Percentiles rank a stretch among this genome's conserved stretches.
These are phyloP conservation scores for Coniochaeta sp. DNA, from an alignment of 2,329 filamentous ascomycete genomes.

Conservation along the genomic window DNA sequence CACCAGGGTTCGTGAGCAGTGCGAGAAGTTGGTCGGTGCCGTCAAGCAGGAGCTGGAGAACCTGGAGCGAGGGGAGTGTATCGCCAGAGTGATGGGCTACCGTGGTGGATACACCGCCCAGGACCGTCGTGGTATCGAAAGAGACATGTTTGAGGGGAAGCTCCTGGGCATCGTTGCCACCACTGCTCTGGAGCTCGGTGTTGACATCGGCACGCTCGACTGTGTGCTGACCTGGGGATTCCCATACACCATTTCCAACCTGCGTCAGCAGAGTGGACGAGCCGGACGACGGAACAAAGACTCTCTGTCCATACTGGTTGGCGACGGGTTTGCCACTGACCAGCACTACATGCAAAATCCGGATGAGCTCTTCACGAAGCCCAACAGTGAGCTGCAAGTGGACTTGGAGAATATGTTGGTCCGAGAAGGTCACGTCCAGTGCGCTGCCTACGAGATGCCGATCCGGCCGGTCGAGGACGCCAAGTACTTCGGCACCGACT, in stretches of 20 bases:
- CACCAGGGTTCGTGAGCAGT: slow-evolving; percentile 79
- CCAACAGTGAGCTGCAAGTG: slow-evolving; percentile 82
- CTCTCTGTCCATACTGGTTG: slow-evolving; percentile 81
- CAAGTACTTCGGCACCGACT: slow-evolving; percentile 69
- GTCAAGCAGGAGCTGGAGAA: slow-evolving; percentile 70
- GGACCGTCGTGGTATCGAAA: slow-evolving; percentile 81
- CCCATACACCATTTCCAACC: slow-evolving; percentile 89
- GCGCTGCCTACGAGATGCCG: slow-evolving; percentile 91
- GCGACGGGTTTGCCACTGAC: slow-evolving; percentile 83
- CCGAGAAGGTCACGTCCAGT: slow-evolving; percentile 89
- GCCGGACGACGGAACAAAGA: slow-evolving; percentile 91
- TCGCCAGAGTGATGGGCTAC: slow-evolving; percentile 85
- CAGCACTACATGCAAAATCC: slow-evolving; percentile 98
- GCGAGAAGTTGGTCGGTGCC: slow-evolving; percentile 74
- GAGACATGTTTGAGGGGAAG: slow-evolving; percentile 95
- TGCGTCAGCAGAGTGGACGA: slow-evolving; percentile 89
- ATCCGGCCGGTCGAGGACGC: slow-evolving; percentile 71
- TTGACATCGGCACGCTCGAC: slow-evolving; percentile 91
- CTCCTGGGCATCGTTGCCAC: slow-evolving; percentile 91
- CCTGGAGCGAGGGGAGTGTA: slow-evolving; percentile 68
- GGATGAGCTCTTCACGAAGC: slow-evolving; percentile 85
- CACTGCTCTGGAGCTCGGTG: slow-evolving; percentile 83
- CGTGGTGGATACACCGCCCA: slow-evolving; percentile 90
- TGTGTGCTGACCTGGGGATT: slow-evolving; percentile 93
- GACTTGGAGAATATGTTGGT: slow-evolving; percentile 90